Conservation (phyloP, 164 flowering plant genomes). For the Nelumbo lutea region DNA sequence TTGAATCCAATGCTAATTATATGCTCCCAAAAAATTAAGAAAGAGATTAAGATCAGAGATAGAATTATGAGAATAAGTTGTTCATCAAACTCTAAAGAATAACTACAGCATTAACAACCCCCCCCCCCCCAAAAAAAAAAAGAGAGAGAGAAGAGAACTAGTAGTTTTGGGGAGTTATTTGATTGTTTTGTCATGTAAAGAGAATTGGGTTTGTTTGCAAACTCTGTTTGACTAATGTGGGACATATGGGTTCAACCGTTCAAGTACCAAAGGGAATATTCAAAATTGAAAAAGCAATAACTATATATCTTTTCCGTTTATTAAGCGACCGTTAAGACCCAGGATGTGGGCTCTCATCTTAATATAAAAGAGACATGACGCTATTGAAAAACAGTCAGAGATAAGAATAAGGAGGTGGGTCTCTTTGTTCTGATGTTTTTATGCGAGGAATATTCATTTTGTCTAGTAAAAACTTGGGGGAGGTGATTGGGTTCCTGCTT, state of each 20-base stretch:
- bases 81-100: no score
- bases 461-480: constrained; percentile 26
- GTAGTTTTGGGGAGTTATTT: background rate
- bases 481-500: constrained; percentile 33
- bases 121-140: no score
- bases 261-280: constrained; percentile 47
- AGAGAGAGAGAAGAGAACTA: no score
- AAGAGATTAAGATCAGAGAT: no score
- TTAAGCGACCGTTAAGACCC: constrained; percentile 12
- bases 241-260: constrained; percentile 6
- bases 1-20: no score
- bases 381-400: constrained; percentile 13
- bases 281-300: constrained; percentile 43
- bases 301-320: constrained; percentile 18
- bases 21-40: no score
- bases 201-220: constrained; percentile 6
- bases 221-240: constrained; percentile 23
- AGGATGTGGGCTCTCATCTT: constrained; percentile 19
- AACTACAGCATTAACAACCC: no score
- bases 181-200: background rate
- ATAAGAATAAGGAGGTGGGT: constrained; percentile 28
- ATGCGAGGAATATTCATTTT: constrained; percentile 47
- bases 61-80: no score
- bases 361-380: constrained; percentile 27
- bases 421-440: constrained; percentile 24